These are phyloP conservation scores for Stagonosporopsis chrysanthemi DNA, from an alignment of 2,329 filamentous ascomycete species.

Conservation along the genomic window DNA sequence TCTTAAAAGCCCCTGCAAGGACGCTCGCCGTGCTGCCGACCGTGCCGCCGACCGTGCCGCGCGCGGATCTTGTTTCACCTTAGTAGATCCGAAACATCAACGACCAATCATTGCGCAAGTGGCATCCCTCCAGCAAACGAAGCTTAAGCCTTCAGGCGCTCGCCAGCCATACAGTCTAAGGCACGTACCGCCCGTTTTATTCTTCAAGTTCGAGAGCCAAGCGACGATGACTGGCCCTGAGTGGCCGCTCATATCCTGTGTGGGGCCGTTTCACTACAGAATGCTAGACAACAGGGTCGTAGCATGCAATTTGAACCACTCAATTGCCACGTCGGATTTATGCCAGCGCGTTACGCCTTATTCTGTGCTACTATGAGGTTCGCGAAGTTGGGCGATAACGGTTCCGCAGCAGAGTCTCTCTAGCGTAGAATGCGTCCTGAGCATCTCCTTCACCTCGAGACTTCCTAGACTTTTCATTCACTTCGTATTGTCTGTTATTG, in stretches of 20 bases:
- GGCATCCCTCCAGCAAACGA: conserved; percentile 37
- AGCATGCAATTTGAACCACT: conserved; percentile 44
- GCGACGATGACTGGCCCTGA: conserved; percentile 25
- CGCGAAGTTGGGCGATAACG: conserved; percentile 31
- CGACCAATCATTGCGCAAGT: conserved; percentile 47
- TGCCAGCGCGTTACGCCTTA: conserved; percentile 39
- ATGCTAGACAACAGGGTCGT: conserved; percentile 9
- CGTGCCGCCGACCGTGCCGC: conserved; percentile 13
- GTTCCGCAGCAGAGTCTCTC: conserved; percentile 19
- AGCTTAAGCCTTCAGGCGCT: conserved; percentile 34
- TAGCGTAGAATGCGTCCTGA: conserved; percentile 32
- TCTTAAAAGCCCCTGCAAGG: too few species aligned
- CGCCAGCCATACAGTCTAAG: conserved; percentile 22
- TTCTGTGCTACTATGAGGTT: conserved; percentile 41
- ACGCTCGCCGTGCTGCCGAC: neutral
- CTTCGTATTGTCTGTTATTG: conserved; percentile 45
- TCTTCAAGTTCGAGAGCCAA: conserved; percentile 17
- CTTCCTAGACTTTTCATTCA: conserved; percentile 30
- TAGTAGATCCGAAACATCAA: conserved; percentile 30
- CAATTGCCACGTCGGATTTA: conserved; percentile 31
- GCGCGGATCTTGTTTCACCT: conserved; percentile 14
- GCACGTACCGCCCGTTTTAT: conserved; percentile 8
- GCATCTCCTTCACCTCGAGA: conserved; percentile 30
- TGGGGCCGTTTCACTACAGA: conserved; percentile 41
- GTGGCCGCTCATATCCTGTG: conserved; percentile 15